A percentile compares a stretch with the other conserved stretches of the same genome.
Evolutionary conservation across 305 asterid species (phyloP).

Genomic region (Solanum chacoense): DNA sequence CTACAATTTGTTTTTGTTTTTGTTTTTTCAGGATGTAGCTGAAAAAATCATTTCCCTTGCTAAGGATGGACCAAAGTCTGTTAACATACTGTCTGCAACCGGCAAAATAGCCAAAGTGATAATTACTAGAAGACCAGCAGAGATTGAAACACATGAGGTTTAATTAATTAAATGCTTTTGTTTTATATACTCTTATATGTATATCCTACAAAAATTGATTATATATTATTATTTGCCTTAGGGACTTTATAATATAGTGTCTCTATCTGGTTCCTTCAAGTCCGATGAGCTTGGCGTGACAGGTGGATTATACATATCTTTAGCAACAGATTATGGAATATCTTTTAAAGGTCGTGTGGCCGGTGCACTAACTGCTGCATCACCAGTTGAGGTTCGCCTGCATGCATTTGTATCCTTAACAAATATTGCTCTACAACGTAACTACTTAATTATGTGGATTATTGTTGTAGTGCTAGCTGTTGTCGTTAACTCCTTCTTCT

Average conservation of each 20-base stretch:
- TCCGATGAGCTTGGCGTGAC: neutral
- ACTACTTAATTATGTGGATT: neutral
- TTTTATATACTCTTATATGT: neutral
- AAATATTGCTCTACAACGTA: neutral
- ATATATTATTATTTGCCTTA: neutral
- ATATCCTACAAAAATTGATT: neutral
- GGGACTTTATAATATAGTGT: neutral
- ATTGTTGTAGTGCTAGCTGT: neutral
- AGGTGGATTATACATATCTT: neutral
- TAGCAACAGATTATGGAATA: neutral
- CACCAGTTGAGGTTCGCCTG: neutral
- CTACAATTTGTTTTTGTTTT: too few relatives aligned
- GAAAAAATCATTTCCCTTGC: neutral
- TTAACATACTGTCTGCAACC: neutral
- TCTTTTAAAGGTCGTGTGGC: neutral
- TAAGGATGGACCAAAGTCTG: neutral
- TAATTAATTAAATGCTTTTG: neutral
- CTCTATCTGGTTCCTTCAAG: neutral
- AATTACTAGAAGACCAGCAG: neutral
- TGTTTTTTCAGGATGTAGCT: neutral
- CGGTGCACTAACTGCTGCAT: neutral
- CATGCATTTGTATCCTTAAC: neutral
- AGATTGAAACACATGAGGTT: neutral
- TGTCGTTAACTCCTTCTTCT: neutral
- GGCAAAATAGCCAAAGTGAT: neutral